Evolutionary conservation across 179 eudicot species (phyloP).

Genomic region (Beta lomatogona): DNA sequence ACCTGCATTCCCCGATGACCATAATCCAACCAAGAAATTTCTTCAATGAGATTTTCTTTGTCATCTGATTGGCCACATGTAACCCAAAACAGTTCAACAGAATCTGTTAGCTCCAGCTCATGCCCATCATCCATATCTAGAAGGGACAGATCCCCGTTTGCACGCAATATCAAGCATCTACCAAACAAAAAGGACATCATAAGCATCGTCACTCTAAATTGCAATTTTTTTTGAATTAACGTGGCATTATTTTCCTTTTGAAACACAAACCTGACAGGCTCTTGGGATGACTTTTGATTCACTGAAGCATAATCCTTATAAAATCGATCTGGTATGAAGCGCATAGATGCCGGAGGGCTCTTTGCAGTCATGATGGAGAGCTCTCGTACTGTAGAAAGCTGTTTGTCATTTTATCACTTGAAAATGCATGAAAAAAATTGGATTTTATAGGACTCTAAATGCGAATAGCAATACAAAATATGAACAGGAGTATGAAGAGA

Average conservation of each 20-base stretch:
- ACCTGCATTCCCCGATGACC: slow-evolving; percentile 99
- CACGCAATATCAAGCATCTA: slow-evolving; percentile 93
- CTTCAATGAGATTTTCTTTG: slow-evolving; percentile 86
- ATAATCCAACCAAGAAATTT: slow-evolving; percentile 98
- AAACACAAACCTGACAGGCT: slow-evolving; percentile 72
- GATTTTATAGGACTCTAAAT: slow-evolving; percentile 24
- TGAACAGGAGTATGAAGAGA: slow-evolving; percentile 17
- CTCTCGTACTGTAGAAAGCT: slow-evolving; percentile 99
- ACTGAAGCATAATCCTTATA: slow-evolving; percentile 40
- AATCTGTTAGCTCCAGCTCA: slow-evolving; percentile 89
- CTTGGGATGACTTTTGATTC: slow-evolving; percentile 43
- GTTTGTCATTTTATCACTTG: slow-evolving; percentile 99
- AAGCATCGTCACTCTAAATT: background rate
- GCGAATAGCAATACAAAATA: slow-evolving; percentile 2
- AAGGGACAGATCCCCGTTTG: slow-evolving; percentile 90
- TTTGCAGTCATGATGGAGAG: slow-evolving; percentile 99
- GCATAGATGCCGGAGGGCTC: slow-evolving; percentile 96
- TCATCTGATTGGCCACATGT: slow-evolving; percentile 91
- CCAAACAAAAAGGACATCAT: slow-evolving; percentile 24
- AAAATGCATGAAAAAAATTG: slow-evolving; percentile 64
- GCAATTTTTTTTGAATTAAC: background rate
- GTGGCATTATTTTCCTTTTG: background rate
- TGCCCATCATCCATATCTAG: slow-evolving; percentile 96
- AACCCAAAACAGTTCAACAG: slow-evolving; percentile 98
- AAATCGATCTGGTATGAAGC: slow-evolving; percentile 89